Percentiles rank a stretch among this genome's conserved stretches.
These are phyloP conservation scores for Gamsiella multidivaricata DNA, from an alignment of 192 early-diverging fungal species.

Conservation along the genomic window DNA sequence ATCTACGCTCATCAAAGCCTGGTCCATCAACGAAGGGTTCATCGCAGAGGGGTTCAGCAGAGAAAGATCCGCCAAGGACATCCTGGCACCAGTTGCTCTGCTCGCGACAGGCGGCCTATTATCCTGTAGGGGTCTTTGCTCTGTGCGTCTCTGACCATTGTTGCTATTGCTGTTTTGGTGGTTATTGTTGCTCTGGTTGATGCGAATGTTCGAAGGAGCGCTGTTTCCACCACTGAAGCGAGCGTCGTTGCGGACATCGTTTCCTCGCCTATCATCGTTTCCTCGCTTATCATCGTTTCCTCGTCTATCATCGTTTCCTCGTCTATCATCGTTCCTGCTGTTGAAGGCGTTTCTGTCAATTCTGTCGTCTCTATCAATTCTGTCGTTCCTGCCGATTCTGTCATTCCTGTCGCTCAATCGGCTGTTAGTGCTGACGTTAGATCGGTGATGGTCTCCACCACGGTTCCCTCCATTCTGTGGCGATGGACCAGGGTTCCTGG, in stretches of 20 bases:
- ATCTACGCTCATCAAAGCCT: neutral
- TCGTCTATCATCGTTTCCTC: neutral
- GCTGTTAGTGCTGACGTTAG: slow-evolving; percentile 9
- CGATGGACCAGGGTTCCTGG: slow-evolving; percentile 1
- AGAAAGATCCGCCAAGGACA: no score
- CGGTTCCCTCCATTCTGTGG: slow-evolving; percentile 9
- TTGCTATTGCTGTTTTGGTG: neutral
- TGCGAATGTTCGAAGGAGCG: neutral
- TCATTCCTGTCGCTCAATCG: neutral
- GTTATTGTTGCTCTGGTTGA: slow-evolving; percentile 7
- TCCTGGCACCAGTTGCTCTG: no score
- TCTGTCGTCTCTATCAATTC: neutral
- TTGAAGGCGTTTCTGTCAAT: neutral
- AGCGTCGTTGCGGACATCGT: neutral
- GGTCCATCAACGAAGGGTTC: no score
- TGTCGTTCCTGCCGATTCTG: slow-evolving; percentile 13
- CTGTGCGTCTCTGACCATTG: neutral
- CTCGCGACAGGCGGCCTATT: no score
- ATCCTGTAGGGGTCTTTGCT: neutral
- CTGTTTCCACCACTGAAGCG: slow-evolving; percentile 1
- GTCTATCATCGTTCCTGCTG: neutral
- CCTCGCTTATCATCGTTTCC: neutral
- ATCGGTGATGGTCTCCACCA: slow-evolving; percentile 16
- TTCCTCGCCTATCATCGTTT: slow-evolving; percentile 8
- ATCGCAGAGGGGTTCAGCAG: no score